Percentiles rank a stretch among this genome's conserved stretches.
Evolutionary conservation across 2,329 filamentous ascomycete genomes (phyloP).

Genomic region (Ceratocystis eucalypticola): DNA sequence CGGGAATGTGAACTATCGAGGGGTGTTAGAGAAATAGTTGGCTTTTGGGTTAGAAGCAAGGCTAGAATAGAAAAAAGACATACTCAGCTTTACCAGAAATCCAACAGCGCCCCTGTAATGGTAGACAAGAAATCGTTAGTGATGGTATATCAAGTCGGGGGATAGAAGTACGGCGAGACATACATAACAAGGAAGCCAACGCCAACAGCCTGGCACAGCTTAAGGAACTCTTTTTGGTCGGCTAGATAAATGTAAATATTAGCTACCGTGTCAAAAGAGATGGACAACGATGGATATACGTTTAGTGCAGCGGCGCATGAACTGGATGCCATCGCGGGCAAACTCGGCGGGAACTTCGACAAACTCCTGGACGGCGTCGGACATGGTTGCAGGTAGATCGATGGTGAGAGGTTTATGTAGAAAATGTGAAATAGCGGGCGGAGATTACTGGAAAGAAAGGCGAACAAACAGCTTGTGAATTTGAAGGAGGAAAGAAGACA

Average conservation of each 20-base stretch:
- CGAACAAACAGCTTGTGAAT: background rate
- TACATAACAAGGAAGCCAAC: constrained; percentile 55
- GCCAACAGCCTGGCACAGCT: constrained; percentile 46
- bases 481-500: background rate
- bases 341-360: constrained; percentile 56
- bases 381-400: constrained; percentile 30
- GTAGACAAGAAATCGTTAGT: background rate
- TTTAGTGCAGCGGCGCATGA: constrained; percentile 50
- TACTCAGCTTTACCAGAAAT: constrained; percentile 58
- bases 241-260: constrained; percentile 21
- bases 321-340: constrained; percentile 47
- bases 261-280: constrained; percentile 7
- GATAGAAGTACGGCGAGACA: background rate
- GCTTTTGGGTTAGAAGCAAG: background rate
- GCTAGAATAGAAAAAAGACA: constrained; percentile 21
- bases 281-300: constrained; percentile 30
- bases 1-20: constrained; percentile 48
- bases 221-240: constrained; percentile 33
- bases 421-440: background rate
- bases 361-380: constrained; percentile 56
- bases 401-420: background rate
- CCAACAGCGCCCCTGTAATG: constrained; percentile 42
- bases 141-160: background rate
- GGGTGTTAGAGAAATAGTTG: background rate
- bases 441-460: constrained; percentile 9